These are phyloP conservation scores for Cladosporium sp. DNA, from an alignment of 2,329 filamentous ascomycete genomes.

Conservation along the genomic window DNA sequence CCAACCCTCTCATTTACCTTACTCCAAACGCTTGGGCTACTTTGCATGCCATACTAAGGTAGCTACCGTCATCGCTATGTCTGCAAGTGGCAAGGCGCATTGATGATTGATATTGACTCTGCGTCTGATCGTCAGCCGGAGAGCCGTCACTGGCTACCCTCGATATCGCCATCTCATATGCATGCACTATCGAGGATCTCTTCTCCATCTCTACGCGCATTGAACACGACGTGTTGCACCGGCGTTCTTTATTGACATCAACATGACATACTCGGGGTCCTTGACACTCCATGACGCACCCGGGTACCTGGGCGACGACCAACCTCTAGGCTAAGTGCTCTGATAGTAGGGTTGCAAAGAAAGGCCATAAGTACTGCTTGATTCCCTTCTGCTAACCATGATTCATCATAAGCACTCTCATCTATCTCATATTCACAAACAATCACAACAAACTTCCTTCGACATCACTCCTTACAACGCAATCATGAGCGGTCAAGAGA, in stretches of 20 bases:
- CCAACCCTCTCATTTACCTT: background rate
- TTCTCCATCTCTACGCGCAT: slow-evolving; percentile 1
- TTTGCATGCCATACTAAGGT: background rate
- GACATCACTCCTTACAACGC: too few relatives aligned
- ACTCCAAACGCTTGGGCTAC: background rate
- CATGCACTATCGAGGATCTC: background rate
- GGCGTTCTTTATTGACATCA: slow-evolving; percentile 10
- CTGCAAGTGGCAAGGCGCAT: background rate
- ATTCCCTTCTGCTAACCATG: background rate
- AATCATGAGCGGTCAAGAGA: slow-evolving; percentile 18
- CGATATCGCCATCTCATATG: background rate
- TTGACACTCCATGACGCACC: slow-evolving; percentile 6
- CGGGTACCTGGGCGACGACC: background rate
- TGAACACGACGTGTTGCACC: background rate
- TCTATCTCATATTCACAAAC: background rate
- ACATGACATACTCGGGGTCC: slow-evolving; percentile 10
- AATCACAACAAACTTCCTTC: background rate
- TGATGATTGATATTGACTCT: background rate
- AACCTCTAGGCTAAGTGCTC: background rate
- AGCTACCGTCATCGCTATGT: background rate
- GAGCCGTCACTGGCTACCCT: background rate
- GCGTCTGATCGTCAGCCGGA: background rate
- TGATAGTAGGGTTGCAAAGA: background rate
- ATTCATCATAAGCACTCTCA: background rate
- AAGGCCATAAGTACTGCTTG: slow-evolving; percentile 4